Base-by-base conservation (phyloP, 1,284 basidiomycete genomes). In the Ustilago shanxiensis region DNA sequence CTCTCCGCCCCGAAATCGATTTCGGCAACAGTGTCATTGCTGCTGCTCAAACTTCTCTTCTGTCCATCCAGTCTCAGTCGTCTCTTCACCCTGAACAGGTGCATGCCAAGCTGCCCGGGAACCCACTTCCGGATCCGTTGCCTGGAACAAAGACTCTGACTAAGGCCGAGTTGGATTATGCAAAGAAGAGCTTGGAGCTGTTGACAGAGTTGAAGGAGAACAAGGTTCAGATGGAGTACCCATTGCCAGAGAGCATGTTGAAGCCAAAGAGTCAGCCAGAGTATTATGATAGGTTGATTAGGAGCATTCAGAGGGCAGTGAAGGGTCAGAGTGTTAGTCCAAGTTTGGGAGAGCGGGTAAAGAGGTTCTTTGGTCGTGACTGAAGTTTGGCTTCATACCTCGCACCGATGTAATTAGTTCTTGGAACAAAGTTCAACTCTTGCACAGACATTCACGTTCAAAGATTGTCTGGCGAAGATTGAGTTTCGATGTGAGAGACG, bases 1-100 rank as follows among this genome's bases (percentile, higher is more conserved):
- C 77, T 5, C 62, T 83, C 29, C 74, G 83, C n/a, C 81, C 83
- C 5, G 80, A 79, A 14, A 69, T 80, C 31, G 64, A 82, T 45
- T 83, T 84, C 68, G 80, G 83, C 29, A 64, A 72, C 28, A 69
- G 72, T 14, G 79, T 84, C 53, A 60, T 58, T 3, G 63, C 60
- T 3, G 81, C 83, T 1, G 74, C 83, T 0, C 73, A 82, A 57
- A 69, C 65, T 1, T 65, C 68, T 1, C 60, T 79, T 14, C 62
- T 79, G 1, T 52, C 56, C 4, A 13, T 62, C 8, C 66, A 66
- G n/a, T 69, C 67, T 0, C 77, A 80, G 47, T 50, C 74, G 0
- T 60, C 60, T 7, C 10, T 69, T 2, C 58, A 68, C 29, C 68
- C 68, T 37, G 55, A 71, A 45, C 68, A 76, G 47, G 64, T 72